Evolutionary conservation across 176 grass and related monocot genomes (phyloP).

Genomic region (Raddia guianensis): DNA sequence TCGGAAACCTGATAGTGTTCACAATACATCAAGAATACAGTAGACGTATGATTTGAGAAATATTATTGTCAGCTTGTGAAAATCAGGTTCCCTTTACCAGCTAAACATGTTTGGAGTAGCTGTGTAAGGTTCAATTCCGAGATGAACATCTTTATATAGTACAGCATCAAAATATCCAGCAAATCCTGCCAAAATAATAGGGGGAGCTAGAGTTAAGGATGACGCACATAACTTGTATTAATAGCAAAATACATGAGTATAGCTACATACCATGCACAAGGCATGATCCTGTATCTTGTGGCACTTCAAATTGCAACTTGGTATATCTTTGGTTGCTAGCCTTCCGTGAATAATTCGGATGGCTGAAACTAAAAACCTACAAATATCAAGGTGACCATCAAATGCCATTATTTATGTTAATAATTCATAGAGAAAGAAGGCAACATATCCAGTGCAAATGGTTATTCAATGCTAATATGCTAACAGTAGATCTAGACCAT

Average conservation of each 20-base stretch:
- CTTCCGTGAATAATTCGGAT: conserved; percentile 70
- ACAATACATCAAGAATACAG: neutral
- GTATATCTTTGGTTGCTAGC: conserved; percentile 86
- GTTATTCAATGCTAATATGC: no score
- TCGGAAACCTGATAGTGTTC: conserved; percentile 72
- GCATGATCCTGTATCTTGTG: conserved; percentile 72
- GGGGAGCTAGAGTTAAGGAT: neutral
- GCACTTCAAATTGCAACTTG: conserved; percentile 82
- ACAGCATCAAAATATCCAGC: conserved; percentile 95
- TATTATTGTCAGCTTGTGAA: neutral
- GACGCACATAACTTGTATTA: neutral
- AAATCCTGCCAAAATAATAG: conserved; percentile 65
- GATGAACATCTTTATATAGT: conserved; percentile 94
- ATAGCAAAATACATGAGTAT: conserved; percentile 24
- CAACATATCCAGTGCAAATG: no score
- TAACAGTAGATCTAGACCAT: no score
- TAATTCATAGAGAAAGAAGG: neutral
- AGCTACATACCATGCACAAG: conserved; percentile 79
- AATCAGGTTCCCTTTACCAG: conserved; percentile 60
- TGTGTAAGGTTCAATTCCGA: conserved; percentile 87
- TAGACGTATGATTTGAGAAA: neutral
- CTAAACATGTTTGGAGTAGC: conserved; percentile 99
- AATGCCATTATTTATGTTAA: conserved; percentile 2
- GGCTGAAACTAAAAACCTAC: conserved; percentile 88
- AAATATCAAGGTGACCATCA: conserved; percentile 17